Evolutionary conservation across 2,329 filamentous ascomycete genomes (phyloP), one percentile per base, ranked within the genome.

Genomic region (Aureobasidium namibiae): DNA sequence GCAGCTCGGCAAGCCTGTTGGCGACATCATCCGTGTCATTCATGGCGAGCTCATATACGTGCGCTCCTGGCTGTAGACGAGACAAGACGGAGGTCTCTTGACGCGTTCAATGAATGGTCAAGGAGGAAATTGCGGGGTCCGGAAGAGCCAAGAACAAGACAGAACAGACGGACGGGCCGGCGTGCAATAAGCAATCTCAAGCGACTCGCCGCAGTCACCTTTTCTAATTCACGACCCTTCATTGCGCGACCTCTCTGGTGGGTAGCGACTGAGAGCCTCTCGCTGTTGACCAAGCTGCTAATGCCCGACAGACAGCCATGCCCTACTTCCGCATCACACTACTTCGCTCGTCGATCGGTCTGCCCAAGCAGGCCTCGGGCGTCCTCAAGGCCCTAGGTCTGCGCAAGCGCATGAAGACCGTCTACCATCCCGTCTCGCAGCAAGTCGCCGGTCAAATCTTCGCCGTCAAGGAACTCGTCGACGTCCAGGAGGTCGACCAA

Each of bases 251-350:
- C 18, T 7, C 16, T 3, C 11, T 49, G 48, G 49, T 54, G 21
- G 39, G 41, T 29, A 54, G 26, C 56, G 7, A 46, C n/a, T 14
- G 26, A 23, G 24, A 34, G 23, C 26, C 11, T 9, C n/a, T 26
- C 42, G 26, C n/a, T 10, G 26, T 26, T 2, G 16, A 10, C n/a
- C 4, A n/a, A 9, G n/a, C 3, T 46, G 16, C 53, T 57, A 13
- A 52, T 26, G 14, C 23, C 7, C 11, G 36, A 18, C 42, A 62
- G 59, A 52, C 46, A 18, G 18, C 48, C n/a, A 91, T 91, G 87
- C 80, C 85, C 60, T 95, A 83, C 80, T 96, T 96, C 81, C 87
- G 89, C 71, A 90, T 96, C 73, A 95, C 90, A 50, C 87, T 96
- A 60, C 83, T 94, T 75, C 89, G 92, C 70, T 92, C 88, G 60